Base-by-base conservation (phyloP, 164 flowering plant species). In the Annona cherimola region DNA sequence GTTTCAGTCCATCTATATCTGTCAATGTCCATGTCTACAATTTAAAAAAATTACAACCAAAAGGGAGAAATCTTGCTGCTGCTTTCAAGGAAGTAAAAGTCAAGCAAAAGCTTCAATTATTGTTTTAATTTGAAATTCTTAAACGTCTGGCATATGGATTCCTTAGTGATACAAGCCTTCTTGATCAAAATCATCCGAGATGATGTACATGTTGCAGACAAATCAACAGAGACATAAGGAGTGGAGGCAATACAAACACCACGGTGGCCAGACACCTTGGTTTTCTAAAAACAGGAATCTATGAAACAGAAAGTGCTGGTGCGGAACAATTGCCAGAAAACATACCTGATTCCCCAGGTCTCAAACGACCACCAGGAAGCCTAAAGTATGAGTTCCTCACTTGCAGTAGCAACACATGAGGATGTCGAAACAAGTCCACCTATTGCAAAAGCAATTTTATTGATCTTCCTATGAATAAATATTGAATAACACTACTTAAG, bases 281-380 rank as follows among this genome's bases (percentile, higher is more conserved):
- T 4, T 35, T 2, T 12, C 54, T 44, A 19, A 42, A 50, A 8
- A 74, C 39, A 2, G 6, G 63, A 61, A 2, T 20, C 2, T 45
- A 26, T 11, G 57, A 50, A 50, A 50, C 9, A 7, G 9, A 7
- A 11, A 50, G 9, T 50, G 14, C 57, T 16, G 7, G 7, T 55
- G 1, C 6, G 42, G 9, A 54, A 16, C 3, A 39, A 9, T 0
- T 66, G 16, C 4, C 44, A 3, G 35, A 45, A 61, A 57, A 68
- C 20, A 14, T 76, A 92, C 94, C 98, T 81, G 94, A 84, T 87
- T 90, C 94, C 50, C 87, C 87, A 0, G 83, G 85, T 71, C 93
- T 82, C 67, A 89, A 68, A 59, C 91, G 93, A 61, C 98, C 98
- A 63, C 94, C 96, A 45, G 98, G 93, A 72, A 92, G 93, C 83